Evolutionary conservation across 495 filamentous ascomycete species (phyloP).

Genomic region (Neurospora sp.): DNA sequence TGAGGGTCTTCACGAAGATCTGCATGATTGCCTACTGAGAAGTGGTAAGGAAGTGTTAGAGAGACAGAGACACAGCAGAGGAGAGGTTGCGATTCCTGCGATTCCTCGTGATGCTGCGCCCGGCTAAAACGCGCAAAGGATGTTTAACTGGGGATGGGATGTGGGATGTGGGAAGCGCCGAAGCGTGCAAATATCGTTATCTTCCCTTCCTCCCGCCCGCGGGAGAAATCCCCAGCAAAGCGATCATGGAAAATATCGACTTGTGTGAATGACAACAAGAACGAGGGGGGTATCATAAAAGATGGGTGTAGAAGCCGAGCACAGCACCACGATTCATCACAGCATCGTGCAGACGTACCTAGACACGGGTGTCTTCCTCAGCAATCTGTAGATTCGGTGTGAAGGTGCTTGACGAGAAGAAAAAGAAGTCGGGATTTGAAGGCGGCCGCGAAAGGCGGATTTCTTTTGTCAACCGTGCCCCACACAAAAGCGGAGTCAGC

Average conservation of each 20-base stretch:
- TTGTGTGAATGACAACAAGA: constrained; percentile 2
- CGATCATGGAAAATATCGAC: background rate
- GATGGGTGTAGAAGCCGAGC: constrained; percentile 8
- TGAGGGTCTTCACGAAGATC: constrained; percentile 99
- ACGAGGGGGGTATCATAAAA: constrained; percentile 22
- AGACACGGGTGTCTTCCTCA: constrained; percentile 47
- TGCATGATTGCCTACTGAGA: constrained; percentile 68
- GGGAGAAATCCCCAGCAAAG: background rate
- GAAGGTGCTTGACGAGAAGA: constrained; percentile 23
- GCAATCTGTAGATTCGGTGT: constrained; percentile 39
- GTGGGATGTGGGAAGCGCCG: background rate
- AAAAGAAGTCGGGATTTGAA: constrained; percentile 16
- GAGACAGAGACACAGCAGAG: constrained; percentile 4
- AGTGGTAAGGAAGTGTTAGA: constrained; percentile 24
- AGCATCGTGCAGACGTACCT: constrained; percentile 40
- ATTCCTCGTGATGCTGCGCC: background rate
- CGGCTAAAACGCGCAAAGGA: background rate
- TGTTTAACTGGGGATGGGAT: background rate
- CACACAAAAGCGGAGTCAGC: constrained; percentile 21
- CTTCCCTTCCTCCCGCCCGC: background rate
- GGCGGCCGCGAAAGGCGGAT: constrained; percentile 4
- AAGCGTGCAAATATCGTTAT: background rate
- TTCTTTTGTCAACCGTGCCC: constrained; percentile 20
- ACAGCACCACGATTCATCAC: constrained; percentile 12
- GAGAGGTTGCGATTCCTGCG: background rate